Evolutionary conservation across 2,329 filamentous ascomycete species (phyloP), one percentile per base, ranked within the genome.

Genomic region (Uncinocarpus reesii): DNA sequence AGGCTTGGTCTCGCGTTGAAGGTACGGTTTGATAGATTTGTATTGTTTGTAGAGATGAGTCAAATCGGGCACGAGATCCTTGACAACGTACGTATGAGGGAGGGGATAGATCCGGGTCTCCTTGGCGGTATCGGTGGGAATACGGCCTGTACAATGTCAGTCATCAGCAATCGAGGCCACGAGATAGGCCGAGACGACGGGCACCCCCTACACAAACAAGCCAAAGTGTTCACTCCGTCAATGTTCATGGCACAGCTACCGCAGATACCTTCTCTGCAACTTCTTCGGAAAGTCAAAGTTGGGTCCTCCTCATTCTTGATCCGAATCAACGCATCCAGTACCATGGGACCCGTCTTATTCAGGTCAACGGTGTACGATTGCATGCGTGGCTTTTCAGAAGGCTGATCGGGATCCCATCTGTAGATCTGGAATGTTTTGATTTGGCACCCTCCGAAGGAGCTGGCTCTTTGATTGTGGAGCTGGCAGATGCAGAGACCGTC

Each of bases 21-120:
- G 81, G 69, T 95, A 98, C 36, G 92, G 92, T 81, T 96, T 94
- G 73, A 98, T 95, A 13, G 89, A 95, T 74, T 95, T 95, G 80
- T 98, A 98, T 77, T 98, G 92, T 79, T 96, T 96, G 81, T 98
- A 98, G 75, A 98, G 96, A 64, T 92, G 85, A 54, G 92, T 98
- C 74, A 98, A 75, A 67, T 98, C 92, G 51, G 92, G 90, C 28
- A 98, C 92, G 54, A 98, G 81, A 68, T 98, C 92, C 80, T 96
- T 98, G 73, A 98, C 89, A 59, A 98, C 86, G 72, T 95, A 98
- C 70, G 89, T 95, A 74, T 98, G 92, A 61, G 92, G 92, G 58
- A 98, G 79, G 53, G 92, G 92, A 75, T 98, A 98, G 70, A 98
- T 89, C 75, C 94, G 90, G 63, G 85, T 80, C 61, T 95, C 86